These are phyloP conservation scores for Leishmania braziliensis DNA, from an alignment of 208 protist species.

Conservation along the genomic window DNA sequence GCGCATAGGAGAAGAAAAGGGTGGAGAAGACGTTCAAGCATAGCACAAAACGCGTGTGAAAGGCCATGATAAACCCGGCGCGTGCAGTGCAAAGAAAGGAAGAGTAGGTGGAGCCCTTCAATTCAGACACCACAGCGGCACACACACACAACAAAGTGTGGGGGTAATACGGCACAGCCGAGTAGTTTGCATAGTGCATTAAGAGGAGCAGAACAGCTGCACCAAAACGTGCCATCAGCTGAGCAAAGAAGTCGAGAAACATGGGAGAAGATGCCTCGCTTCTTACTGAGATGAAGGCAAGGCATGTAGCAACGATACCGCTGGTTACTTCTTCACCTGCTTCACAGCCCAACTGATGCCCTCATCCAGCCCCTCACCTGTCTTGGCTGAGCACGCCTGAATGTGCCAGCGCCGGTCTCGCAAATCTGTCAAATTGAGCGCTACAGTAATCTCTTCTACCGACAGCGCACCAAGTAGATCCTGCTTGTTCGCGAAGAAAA, in stretches of 20 bases:
- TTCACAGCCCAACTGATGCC: constrained; percentile 92
- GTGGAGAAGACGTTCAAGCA: not conserved
- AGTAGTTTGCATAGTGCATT: not conserved
- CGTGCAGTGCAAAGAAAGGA: not conserved
- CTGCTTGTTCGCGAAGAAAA: constrained; percentile 98
- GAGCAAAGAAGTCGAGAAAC: not conserved
- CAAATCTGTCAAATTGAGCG: constrained; percentile 79
- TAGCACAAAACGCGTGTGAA: not conserved
- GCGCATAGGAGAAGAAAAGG: not conserved
- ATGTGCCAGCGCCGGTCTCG: constrained; percentile 92
- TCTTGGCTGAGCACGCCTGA: constrained; percentile 94
- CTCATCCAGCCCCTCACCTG: constrained; percentile 88
- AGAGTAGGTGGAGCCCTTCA: not conserved
- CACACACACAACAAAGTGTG: not conserved
- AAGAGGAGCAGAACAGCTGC: not conserved
- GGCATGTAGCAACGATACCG: not conserved
- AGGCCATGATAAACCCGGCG: not conserved
- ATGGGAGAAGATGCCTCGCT: not conserved
- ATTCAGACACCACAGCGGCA: not conserved
- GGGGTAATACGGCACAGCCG: too few species aligned
- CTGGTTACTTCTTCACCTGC: constrained; percentile 48
- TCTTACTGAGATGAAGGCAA: not conserved
- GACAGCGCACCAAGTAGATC: constrained; percentile 92
- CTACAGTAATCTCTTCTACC: constrained; percentile 64
- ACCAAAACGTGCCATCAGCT: not conserved